phyloP scores from a whole-genome alignment of 2,329 filamentous ascomycete species.

The Pseudocercospora eumusae region DNA sequence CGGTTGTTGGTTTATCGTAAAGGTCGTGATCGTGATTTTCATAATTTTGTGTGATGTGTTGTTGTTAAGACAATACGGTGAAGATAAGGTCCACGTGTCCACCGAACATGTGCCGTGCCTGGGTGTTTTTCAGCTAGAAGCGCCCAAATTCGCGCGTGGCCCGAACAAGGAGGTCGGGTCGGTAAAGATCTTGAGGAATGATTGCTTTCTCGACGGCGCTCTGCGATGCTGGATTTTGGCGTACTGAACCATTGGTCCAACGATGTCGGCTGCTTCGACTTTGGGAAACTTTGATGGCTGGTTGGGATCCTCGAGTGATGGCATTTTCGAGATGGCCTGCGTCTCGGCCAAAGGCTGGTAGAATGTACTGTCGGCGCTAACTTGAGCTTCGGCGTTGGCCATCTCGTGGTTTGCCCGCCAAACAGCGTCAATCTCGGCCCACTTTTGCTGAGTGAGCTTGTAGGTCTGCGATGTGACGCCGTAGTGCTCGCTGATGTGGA shows the following conservation, averaged over 20 bases:
- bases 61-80: slow-evolving; percentile 11
- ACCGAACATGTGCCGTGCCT: slow-evolving; percentile 3
- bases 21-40: slow-evolving; percentile 18
- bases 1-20: slow-evolving; percentile 10
- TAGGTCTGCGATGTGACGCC: slow-evolving; percentile 88
- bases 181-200: slow-evolving; percentile 41
- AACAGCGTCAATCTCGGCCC: slow-evolving; percentile 72
- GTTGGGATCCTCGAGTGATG: slow-evolving; percentile 66
- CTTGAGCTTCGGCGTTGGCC: slow-evolving; percentile 47
- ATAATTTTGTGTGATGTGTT: slow-evolving; percentile 5
- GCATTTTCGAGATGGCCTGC: slow-evolving; percentile 64
- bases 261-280: slow-evolving; percentile 86
- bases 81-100: slow-evolving; percentile 1
- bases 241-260: slow-evolving; percentile 77
- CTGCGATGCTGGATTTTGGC: slow-evolving; percentile 37
- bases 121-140: slow-evolving; percentile 21
- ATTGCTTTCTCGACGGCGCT: slow-evolving; percentile 34
- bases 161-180: slow-evolving; percentile 35
- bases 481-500: slow-evolving; percentile 86
- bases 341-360: slow-evolving; percentile 47
- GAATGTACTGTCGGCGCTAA: slow-evolving; percentile 44
- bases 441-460: slow-evolving; percentile 81
- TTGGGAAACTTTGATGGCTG: slow-evolving; percentile 81
- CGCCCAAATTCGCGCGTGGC: slow-evolving; percentile 26
- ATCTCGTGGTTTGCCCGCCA: slow-evolving; percentile 73